Evolutionary conservation across 176 grass and related monocot genomes (phyloP), one percentile per base, ranked within the genome.

Genomic region (Oryza glumipatula): DNA sequence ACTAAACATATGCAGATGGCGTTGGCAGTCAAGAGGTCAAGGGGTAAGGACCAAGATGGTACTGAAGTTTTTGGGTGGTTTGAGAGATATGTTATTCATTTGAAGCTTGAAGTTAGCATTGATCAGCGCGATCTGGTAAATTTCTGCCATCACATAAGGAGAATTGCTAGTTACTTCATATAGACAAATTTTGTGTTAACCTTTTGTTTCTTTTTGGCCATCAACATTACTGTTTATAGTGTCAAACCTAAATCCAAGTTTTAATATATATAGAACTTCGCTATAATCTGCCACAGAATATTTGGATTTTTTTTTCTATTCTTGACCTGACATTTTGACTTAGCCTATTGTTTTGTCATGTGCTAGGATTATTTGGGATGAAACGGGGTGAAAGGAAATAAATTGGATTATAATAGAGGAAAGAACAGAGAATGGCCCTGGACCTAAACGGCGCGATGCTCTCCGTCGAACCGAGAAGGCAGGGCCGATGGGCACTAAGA

Each of bases 51-150:
- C 65, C 49, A 85, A 87, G 79, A 75, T 86, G 83, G 79, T 76
- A 68, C 45, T 84, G 82, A 94, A 79, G 87, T 97, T 39, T 94
- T 97, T 84, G 85, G 90, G 21, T 97, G 94, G 92, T 97, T 97
- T 85, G 88, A 94, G 82, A 85, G 43, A 90, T 84, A 92, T 88
- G 94, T 97, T 82, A 52, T 94, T 46, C 49, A 60, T 73, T 86
- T 80, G 0, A 97, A 97, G 84, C 78, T 83, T 49, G 89, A 94
- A 90, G 94, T 92, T 87, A 90, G 82, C 84, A 94, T 97, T 80
- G 51, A 85, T 84, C 91, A 97, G 85, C 24, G 56, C 64, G 89
- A 97, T 52, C 77, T 97, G 89, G 91, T 94, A 87, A 90, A 67
- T 68, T 33, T 70, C 32, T 44, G 56, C 43, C 24, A 58, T 32